phyloP scores from a whole-genome alignment of 1,284 basidiomycete genomes.

The Melampsora larici-populina region DNA sequence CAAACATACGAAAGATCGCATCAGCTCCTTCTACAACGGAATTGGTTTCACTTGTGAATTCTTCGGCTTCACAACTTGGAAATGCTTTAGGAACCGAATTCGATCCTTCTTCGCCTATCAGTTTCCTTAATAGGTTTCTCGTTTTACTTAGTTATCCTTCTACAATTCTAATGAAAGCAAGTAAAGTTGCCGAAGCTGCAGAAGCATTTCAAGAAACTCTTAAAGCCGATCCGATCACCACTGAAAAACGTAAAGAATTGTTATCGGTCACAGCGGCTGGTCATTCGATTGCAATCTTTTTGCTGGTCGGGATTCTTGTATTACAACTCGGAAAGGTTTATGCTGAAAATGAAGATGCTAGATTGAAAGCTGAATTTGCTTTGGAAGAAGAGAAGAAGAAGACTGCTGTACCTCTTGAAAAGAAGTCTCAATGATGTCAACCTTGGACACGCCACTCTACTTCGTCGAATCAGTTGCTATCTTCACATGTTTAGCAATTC shows the following conservation, averaged over 20 bases:
- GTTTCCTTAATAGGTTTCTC: constrained; percentile 14
- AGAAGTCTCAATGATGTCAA: background rate
- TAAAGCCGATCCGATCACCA: constrained; percentile 14
- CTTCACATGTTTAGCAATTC: too few species aligned
- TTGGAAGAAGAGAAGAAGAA: constrained; percentile 7
- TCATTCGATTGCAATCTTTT: constrained; percentile 39
- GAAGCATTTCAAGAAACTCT: constrained; percentile 4
- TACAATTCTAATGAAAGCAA: background rate
- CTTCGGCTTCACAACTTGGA: background rate
- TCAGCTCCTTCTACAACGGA: constrained; percentile 12
- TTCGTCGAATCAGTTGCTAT: too few species aligned
- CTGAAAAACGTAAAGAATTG: constrained; percentile 1
- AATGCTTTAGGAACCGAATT: constrained; percentile 10
- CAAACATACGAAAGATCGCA: constrained; percentile 28
- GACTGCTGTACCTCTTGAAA: background rate
- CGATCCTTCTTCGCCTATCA: constrained; percentile 6
- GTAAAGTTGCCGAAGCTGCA: background rate
- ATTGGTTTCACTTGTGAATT: constrained; percentile 6
- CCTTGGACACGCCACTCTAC: too few species aligned
- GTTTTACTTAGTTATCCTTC: constrained; percentile 33
- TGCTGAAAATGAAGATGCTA: constrained; percentile 31
- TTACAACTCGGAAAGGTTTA: constrained; percentile 38
- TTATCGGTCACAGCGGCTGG: constrained; percentile 35
- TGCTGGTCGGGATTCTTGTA: constrained; percentile 24
- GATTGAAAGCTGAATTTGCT: constrained; percentile 22